Evolutionary conservation across 2,329 filamentous ascomycete species (phyloP).

Genomic region (Ascochyta pisi): DNA sequence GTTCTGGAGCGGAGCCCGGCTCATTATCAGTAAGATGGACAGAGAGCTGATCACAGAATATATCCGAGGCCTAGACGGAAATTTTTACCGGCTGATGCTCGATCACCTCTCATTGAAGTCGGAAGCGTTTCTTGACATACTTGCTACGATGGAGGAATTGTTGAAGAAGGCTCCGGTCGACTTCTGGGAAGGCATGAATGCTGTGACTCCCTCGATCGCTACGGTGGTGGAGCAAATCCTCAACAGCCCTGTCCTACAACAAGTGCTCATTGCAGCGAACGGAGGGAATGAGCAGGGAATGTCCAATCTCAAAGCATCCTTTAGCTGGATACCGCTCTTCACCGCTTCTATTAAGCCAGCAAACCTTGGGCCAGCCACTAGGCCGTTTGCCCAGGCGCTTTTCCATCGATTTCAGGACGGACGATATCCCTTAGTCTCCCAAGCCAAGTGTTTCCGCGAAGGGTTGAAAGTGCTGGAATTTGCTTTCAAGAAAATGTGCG

Average conservation of each 20-base stretch:
- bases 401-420: constrained; percentile 69
- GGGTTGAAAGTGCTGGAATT: constrained; percentile 55
- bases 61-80: constrained; percentile 78
- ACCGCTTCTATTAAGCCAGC: constrained; percentile 77
- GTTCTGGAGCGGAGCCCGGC: constrained; percentile 80
- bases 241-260: constrained; percentile 70
- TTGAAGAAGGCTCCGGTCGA: constrained; percentile 77
- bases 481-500: constrained; percentile 43
- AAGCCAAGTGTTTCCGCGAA: constrained; percentile 67
- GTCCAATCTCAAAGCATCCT: constrained; percentile 67
- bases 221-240: constrained; percentile 86
- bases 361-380: constrained; percentile 80
- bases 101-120: constrained; percentile 65
- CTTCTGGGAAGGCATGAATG: constrained; percentile 88
- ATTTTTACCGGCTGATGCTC: constrained; percentile 66
- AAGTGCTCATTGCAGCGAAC: constrained; percentile 61
- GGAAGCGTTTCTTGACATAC: constrained; percentile 68
- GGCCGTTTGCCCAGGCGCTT: constrained; percentile 77
- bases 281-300: constrained; percentile 59
- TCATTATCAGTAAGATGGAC: constrained; percentile 76
- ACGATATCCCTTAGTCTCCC: constrained; percentile 63
- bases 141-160: constrained; percentile 73
- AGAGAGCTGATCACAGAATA: constrained; percentile 78
- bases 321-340: constrained; percentile 80
- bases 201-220: constrained; percentile 79